These are phyloP conservation scores for Thraustochytrium sp. DNA, from an alignment of 352 stramenopile genomes.

Conservation along the genomic window DNA sequence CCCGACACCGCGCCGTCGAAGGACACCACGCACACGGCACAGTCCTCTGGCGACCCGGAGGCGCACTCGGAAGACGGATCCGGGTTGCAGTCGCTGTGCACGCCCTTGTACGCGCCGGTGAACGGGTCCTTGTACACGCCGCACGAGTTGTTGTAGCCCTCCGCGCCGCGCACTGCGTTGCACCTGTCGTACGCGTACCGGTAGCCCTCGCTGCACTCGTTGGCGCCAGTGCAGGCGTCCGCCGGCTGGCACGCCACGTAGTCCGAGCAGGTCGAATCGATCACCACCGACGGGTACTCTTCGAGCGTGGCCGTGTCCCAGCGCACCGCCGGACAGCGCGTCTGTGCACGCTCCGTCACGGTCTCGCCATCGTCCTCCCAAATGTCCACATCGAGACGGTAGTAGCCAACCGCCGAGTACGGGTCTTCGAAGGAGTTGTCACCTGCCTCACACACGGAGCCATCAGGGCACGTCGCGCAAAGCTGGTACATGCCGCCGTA, in stretches of 20 bases:
- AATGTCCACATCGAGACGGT: constrained; percentile 27
- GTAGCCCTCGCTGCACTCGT: constrained; percentile 42
- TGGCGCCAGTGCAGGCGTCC: constrained; percentile 36
- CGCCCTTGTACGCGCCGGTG: constrained; percentile 12
- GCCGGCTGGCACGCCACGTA: constrained; percentile 45
- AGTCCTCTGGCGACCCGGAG: background rate
- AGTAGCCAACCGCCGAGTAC: background rate
- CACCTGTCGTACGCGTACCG: constrained; percentile 21
- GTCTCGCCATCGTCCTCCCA: background rate
- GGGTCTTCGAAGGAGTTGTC: background rate
- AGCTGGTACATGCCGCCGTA: constrained; percentile 28
- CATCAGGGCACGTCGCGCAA: constrained; percentile 21
- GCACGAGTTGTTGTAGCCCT: constrained; percentile 17
- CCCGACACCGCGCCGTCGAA: background rate
- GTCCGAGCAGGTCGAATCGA: constrained; percentile 33
- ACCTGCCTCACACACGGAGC: constrained; percentile 5
- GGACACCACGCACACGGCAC: background rate
- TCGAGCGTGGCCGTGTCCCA: background rate
- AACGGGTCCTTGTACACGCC: constrained; percentile 4
- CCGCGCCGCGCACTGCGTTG: background rate
- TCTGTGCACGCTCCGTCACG: constrained; percentile 7
- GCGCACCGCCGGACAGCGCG: background rate
- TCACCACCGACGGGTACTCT: background rate
- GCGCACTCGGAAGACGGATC: background rate
- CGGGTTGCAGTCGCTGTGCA: constrained; percentile 38